Percentiles rank a stretch among this genome's conserved stretches.
Evolutionary conservation across 1,284 basidiomycete genomes (phyloP).

Genomic region (Austropuccinia psidii): DNA sequence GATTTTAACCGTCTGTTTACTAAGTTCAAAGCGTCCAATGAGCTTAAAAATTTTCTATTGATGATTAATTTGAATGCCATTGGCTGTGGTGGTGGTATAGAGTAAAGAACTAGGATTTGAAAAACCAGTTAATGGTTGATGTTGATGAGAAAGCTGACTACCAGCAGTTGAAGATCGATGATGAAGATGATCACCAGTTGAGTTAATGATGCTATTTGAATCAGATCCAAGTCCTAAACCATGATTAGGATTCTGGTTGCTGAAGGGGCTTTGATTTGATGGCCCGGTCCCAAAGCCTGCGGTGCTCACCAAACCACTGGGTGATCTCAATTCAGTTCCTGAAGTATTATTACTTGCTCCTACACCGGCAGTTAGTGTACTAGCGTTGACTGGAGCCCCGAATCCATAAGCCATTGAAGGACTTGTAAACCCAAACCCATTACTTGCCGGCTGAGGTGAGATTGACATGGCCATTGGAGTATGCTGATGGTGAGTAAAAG

Average conservation of each 20-base stretch:
- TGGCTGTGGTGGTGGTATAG: conserved; percentile 10
- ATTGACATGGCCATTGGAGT: conserved; percentile 28
- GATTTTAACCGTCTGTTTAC: too few relatives aligned
- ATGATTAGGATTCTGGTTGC: neutral
- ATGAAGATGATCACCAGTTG: neutral
- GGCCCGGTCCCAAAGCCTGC: conserved; percentile 7
- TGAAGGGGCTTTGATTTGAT: neutral
- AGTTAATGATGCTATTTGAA: too few relatives aligned
- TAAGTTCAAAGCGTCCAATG: too few relatives aligned
- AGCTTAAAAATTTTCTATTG: too few relatives aligned
- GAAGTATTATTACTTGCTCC: neutral
- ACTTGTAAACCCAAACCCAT: conserved; percentile 29
- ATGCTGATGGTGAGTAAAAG: conserved; percentile 26
- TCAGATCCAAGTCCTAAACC: neutral
- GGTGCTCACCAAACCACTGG: neutral
- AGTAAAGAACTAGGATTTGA: conserved; percentile 1
- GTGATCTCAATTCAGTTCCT: conserved; percentile 18
- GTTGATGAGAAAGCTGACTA: neutral
- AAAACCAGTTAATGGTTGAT: conserved; percentile 1
- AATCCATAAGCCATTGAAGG: conserved; percentile 36
- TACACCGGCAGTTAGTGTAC: neutral
- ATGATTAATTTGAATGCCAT: conserved; percentile 6
- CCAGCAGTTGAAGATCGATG: neutral
- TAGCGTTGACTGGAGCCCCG: neutral
- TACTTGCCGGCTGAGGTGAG: conserved; percentile 22